Conservation (phyloP, 1,139 yeast species). For the Hemisphaericaspora xylofermentans region DNA sequence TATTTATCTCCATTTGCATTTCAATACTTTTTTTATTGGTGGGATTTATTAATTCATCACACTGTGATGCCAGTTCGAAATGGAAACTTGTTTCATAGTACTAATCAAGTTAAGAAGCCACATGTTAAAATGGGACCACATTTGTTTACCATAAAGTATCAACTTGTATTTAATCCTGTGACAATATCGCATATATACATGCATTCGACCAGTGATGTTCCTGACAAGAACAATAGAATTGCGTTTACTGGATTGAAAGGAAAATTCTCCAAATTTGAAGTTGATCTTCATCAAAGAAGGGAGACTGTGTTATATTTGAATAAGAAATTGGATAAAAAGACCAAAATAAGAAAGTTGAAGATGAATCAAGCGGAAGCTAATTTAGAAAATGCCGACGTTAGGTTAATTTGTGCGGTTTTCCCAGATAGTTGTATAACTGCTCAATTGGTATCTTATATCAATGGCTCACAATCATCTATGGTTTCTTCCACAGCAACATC, state of each 20-base stretch:
- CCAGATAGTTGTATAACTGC: slow-evolving; percentile 54
- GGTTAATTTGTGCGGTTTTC: slow-evolving; percentile 69
- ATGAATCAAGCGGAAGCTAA: slow-evolving; percentile 79
- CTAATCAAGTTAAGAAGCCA: slow-evolving; percentile 27
- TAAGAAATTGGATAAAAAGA: slow-evolving; percentile 55
- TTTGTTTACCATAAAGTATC: slow-evolving; percentile 77
- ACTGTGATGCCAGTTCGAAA: slow-evolving; percentile 73
- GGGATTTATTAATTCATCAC: slow-evolving; percentile 70
- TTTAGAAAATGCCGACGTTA: slow-evolving; percentile 66
- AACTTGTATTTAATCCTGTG: slow-evolving; percentile 69
- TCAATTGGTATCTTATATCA: slow-evolving; percentile 45
- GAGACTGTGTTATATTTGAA: slow-evolving; percentile 63
- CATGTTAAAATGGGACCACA: slow-evolving; percentile 72
- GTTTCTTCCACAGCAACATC: slow-evolving; percentile 17
- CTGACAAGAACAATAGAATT: slow-evolving; percentile 45
- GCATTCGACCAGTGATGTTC: slow-evolving; percentile 39
- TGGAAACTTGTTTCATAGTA: slow-evolving; percentile 58
- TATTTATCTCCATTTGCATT: slow-evolving; percentile 75
- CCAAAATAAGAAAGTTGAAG: slow-evolving; percentile 57
- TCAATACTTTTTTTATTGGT: slow-evolving; percentile 76
- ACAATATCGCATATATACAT: slow-evolving; percentile 70
- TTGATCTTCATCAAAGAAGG: slow-evolving; percentile 84
- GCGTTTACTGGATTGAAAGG: slow-evolving; percentile 81
- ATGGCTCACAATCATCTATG: slow-evolving; percentile 16
- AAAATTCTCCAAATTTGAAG: slow-evolving; percentile 57